phyloP scores from a whole-genome alignment of 1,284 basidiomycete genomes.

The Puccinia triticina region DNA sequence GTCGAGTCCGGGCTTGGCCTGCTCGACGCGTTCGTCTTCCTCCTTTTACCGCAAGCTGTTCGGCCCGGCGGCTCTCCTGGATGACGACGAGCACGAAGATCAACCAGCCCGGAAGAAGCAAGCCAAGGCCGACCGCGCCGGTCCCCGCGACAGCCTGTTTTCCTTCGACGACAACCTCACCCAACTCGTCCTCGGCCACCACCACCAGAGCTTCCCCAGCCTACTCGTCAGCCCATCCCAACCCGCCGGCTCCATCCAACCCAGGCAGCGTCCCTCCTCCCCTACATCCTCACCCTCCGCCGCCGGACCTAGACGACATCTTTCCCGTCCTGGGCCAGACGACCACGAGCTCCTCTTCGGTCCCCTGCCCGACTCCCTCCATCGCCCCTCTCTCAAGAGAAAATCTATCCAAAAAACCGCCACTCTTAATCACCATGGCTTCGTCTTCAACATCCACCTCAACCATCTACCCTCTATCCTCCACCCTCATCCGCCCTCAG shows the following conservation, averaged over 20 bases:
- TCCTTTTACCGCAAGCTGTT: background rate
- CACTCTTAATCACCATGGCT: background rate
- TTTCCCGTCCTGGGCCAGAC: background rate
- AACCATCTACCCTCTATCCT: background rate
- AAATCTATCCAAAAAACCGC: background rate
- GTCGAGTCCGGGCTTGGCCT: background rate
- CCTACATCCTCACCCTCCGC: background rate
- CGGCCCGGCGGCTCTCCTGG: background rate
- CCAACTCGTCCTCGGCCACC: background rate
- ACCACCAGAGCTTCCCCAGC: background rate
- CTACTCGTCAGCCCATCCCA: background rate
- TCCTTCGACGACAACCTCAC: background rate
- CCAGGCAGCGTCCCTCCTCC: background rate
- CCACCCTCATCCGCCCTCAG: background rate
- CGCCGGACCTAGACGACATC: background rate
- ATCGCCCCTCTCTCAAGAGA: too few species aligned
- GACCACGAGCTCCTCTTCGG: background rate
- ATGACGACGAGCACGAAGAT: background rate
- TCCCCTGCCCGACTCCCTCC: background rate
- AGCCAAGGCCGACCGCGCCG: background rate
- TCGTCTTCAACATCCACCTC: slow-evolving; percentile 3
- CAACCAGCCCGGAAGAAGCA: background rate
- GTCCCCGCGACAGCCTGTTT: background rate
- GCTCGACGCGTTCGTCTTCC: background rate
- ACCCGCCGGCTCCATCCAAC: background rate